A percentile compares a stretch with the other conserved stretches of the same genome.
phyloP scores from a whole-genome alignment of 108 stramenopile species.

The Nitzschia palea region DNA sequence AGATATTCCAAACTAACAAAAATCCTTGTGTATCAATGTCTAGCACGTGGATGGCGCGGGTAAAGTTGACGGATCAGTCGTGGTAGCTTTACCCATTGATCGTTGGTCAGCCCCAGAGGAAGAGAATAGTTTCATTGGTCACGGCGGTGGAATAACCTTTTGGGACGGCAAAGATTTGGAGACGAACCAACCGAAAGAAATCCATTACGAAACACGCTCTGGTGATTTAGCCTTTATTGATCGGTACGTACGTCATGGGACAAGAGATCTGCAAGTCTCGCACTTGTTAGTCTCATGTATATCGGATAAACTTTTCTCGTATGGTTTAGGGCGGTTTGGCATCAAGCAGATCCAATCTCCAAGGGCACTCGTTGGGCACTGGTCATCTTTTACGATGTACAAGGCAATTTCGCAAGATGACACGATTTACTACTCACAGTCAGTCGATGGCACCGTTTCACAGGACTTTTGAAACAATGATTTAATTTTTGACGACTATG shows the following conservation, averaged over 20 bases:
- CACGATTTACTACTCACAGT: too few species aligned
- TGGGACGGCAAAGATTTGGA: slow-evolving; percentile 75
- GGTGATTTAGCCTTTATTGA: slow-evolving; percentile 91
- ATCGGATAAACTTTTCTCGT: background rate
- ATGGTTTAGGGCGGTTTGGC: slow-evolving; percentile 52
- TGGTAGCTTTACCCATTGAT: slow-evolving; percentile 86
- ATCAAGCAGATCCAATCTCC: slow-evolving; percentile 87
- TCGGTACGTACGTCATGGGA: slow-evolving; percentile 47
- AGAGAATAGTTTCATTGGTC: slow-evolving; percentile 69
- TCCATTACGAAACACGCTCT: slow-evolving; percentile 78
- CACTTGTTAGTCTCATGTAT: too few species aligned
- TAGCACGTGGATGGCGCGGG: slow-evolving; percentile 90
- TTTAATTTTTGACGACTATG: too few species aligned
- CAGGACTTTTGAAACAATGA: too few species aligned
- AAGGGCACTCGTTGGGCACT: slow-evolving; percentile 90
- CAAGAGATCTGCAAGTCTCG: too few species aligned
- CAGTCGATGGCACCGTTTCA: too few species aligned
- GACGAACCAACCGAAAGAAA: slow-evolving; percentile 49
- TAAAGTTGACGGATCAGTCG: slow-evolving; percentile 84
- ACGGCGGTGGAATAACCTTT: slow-evolving; percentile 85
- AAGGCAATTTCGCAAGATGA: too few species aligned
- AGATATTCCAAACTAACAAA: background rate
- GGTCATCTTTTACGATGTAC: slow-evolving; percentile 87
- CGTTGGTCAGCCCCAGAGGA: slow-evolving; percentile 73
- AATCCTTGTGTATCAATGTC: background rate